phyloP scores from a whole-genome alignment of 768 basidiomycete species.

The Leucosporidium creatinivorum region DNA sequence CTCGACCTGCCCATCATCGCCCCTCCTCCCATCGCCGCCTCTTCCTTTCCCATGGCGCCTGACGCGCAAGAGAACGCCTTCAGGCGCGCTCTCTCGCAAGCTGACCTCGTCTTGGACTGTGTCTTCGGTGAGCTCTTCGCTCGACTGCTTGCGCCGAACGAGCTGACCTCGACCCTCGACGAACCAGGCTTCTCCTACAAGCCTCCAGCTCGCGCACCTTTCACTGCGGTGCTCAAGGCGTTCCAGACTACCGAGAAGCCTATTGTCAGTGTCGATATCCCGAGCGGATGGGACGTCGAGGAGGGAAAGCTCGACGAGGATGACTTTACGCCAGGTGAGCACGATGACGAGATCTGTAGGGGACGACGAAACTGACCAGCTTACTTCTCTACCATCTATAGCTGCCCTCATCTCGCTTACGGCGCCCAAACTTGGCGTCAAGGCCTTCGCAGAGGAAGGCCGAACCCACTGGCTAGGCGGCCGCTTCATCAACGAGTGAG shows the following conservation, averaged over 20 bases:
- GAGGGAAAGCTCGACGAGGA: constrained; percentile 34
- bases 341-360: neutral
- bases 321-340: constrained; percentile 54
- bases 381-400: constrained; percentile 42
- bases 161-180: neutral
- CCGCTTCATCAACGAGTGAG: constrained; percentile 56
- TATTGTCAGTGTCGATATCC: constrained; percentile 90
- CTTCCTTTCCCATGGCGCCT: constrained; percentile 49
- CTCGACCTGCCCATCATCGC: constrained; percentile 64
- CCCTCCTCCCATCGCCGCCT: constrained; percentile 44
- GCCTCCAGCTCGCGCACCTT: constrained; percentile 75
- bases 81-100: constrained; percentile 30
- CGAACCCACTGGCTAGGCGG: constrained; percentile 91
- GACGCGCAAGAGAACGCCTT: constrained; percentile 38
- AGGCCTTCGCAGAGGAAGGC: constrained; percentile 49
- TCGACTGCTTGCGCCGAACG: neutral
- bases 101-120: constrained; percentile 82
- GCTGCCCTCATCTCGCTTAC: constrained; percentile 83
- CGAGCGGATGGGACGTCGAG: constrained; percentile 94
- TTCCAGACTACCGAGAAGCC: constrained; percentile 50
- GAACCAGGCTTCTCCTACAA: constrained; percentile 76
- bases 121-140: constrained; percentile 58
- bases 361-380: neutral
- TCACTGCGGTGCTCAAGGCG: constrained; percentile 60
- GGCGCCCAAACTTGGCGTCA: constrained; percentile 84